Conservation (phyloP, 2,329 filamentous ascomycete genomes). For the Aaosphaeria arxii region DNA sequence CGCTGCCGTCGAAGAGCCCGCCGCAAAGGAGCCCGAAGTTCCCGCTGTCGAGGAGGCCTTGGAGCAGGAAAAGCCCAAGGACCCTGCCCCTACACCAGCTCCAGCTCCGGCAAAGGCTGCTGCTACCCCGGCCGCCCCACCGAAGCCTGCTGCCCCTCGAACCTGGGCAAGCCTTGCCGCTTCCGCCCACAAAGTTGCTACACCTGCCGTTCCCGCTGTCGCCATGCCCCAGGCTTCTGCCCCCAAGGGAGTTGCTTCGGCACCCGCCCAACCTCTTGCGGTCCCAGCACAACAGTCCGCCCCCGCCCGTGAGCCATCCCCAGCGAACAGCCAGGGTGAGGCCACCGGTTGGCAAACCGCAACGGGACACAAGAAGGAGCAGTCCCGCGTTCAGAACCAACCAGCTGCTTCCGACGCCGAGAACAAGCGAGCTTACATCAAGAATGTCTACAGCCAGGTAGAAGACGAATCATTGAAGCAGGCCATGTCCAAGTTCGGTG, state of each 20-base stretch:
- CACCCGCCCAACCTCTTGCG: constrained; percentile 21
- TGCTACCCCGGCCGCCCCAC: constrained; percentile 56
- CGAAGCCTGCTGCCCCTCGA: constrained; percentile 56
- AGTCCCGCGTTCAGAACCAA: constrained; percentile 69
- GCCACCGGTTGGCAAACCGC: constrained; percentile 83
- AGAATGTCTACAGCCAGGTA: constrained; percentile 90
- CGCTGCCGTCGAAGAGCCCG: constrained; percentile 34
- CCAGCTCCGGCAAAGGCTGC: constrained; percentile 51
- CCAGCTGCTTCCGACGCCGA: constrained; percentile 66
- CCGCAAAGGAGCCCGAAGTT: constrained; percentile 27
- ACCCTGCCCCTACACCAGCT: constrained; percentile 57
- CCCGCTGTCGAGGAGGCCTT: constrained; percentile 29
- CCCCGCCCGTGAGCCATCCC: constrained; percentile 36
- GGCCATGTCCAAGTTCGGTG: constrained; percentile 67
- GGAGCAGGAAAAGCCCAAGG: constrained; percentile 61
- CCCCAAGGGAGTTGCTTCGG: constrained; percentile 33
- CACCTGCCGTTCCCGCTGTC: constrained; percentile 38
- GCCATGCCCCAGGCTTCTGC: constrained; percentile 28
- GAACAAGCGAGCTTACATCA: constrained; percentile 82
- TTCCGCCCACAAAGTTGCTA: constrained; percentile 45
- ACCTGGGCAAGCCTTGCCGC: constrained; percentile 72
- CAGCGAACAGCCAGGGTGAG: constrained; percentile 51
- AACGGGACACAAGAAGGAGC: constrained; percentile 74
- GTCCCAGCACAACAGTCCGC: constrained; percentile 28
- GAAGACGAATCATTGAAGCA: constrained; percentile 69